These are phyloP conservation scores for Podaxis sp. DNA, from an alignment of 768 basidiomycete species.

Conservation along the genomic window DNA sequence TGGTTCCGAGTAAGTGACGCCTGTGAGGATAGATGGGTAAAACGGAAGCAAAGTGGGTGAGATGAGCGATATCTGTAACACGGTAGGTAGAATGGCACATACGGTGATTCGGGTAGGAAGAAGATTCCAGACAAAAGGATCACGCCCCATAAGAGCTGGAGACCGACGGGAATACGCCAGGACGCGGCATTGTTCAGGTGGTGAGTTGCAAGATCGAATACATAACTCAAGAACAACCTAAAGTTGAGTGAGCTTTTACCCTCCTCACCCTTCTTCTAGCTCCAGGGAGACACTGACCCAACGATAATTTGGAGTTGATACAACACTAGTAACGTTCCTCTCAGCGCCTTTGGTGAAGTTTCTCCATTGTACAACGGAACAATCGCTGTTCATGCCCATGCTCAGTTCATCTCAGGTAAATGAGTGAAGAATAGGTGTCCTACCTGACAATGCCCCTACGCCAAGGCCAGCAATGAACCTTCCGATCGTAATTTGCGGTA, in stretches of 20 bases:
- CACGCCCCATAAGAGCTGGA: slow-evolving; percentile 69
- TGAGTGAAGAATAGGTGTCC: neutral
- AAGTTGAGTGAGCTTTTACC: neutral
- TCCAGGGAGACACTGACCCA: slow-evolving; percentile 38
- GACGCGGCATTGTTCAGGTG: slow-evolving; percentile 51
- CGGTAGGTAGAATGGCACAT: slow-evolving; percentile 20
- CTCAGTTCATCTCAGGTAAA: neutral
- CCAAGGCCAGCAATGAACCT: slow-evolving; percentile 74
- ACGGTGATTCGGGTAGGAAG: slow-evolving; percentile 79
- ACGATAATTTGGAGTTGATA: slow-evolving; percentile 77
- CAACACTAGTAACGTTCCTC: slow-evolving; percentile 66
- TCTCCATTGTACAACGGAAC: slow-evolving; percentile 65
- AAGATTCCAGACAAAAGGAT: slow-evolving; percentile 65
- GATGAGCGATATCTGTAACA: neutral
- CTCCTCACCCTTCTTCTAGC: neutral
- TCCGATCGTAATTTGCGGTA: slow-evolving; percentile 68
- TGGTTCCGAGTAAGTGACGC: slow-evolving; percentile 65
- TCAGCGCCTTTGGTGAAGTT: slow-evolving; percentile 68
- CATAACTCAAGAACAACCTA: slow-evolving; percentile 70
- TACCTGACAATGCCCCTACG: slow-evolving; percentile 69
- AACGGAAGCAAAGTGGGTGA: neutral
- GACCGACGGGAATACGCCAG: slow-evolving; percentile 72
- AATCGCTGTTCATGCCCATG: slow-evolving; percentile 9
- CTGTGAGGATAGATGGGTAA: slow-evolving; percentile 24
- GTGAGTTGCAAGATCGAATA: slow-evolving; percentile 67